Base-by-base conservation (phyloP, 345 rosid genomes). In the Hibiscus syriacus region DNA sequence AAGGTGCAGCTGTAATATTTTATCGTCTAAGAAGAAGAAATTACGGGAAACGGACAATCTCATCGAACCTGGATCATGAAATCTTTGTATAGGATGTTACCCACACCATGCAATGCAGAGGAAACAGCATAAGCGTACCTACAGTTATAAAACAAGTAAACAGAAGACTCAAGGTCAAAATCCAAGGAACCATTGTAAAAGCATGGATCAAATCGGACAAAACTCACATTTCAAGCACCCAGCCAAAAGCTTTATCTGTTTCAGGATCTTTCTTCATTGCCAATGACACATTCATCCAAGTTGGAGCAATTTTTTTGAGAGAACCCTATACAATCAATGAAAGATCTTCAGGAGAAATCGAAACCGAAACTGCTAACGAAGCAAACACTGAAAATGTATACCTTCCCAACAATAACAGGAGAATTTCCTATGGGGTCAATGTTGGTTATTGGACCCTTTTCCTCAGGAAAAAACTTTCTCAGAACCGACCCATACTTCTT, bases 281-380 rank as follows among this genome's bases (percentile, higher is more conserved):
- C n/a, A n/a, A n/a, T n/a, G n/a, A 94, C 67, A 94, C 80, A 83
- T 94, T 94, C 99, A 89, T 94, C 99, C 97, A 94, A 66, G 96
- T 84, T 5, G 99, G 96, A 72, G 97, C 97, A 77, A 94, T 94
- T 81, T 85, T 91, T 82, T 82, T 74, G 50, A 94, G 90, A 68
- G 90, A 87, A 64, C 82, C 90, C 98, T 92, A 66, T 5, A 66
- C 25, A 64, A 73, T 73, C 53, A 38, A 64, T 4, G 0, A 27
- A 55, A 41, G 29, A 48, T 52, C 29, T 4, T 4, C 22, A 41
- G 25, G 29, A 55, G 53, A 76, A 49, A 39, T 26, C 48, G 56
- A 72, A 67, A n/a, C n/a, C n/a, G n/a, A n/a, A n/a, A n/a, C n/a
- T n/a, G n/a, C n/a, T n/a, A n/a, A n/a, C n/a, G n/a, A n/a, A n/a